phyloP scores from a whole-genome alignment of 345 rosid genomes.

The Brassica cretica region DNA sequence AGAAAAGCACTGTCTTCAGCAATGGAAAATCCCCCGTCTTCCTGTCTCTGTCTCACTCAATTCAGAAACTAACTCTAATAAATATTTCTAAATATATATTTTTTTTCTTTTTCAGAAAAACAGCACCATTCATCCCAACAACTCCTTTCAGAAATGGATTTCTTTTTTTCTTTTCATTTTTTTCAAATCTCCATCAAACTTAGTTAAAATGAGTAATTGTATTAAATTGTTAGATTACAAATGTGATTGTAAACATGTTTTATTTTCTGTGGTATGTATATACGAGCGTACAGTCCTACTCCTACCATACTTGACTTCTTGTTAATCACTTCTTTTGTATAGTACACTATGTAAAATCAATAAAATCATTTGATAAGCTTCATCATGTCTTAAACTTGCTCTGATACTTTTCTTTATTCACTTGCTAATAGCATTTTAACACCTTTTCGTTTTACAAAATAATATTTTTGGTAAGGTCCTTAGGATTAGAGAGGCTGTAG shows the following conservation, averaged over 20 bases:
- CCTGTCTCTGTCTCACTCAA: conserved; percentile 5
- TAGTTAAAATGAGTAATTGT: background rate
- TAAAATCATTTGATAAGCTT: background rate
- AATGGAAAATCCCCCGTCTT: background rate
- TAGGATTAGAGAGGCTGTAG: background rate
- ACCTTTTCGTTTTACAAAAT: background rate
- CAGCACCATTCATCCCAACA: background rate
- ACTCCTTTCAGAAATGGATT: background rate
- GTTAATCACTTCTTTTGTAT: background rate
- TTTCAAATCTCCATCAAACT: background rate
- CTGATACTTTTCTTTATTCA: background rate
- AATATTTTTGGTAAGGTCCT: background rate
- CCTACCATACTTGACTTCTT: background rate
- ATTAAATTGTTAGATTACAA: background rate
- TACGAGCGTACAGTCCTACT: background rate
- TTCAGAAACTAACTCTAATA: background rate
- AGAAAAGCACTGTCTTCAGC: background rate
- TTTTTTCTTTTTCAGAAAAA: background rate
- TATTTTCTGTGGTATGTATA: background rate
- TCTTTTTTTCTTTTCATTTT: background rate
- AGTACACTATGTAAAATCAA: background rate
- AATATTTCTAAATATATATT: background rate
- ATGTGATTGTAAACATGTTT: background rate
- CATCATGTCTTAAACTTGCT: background rate
- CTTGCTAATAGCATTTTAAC: background rate